These are phyloP conservation scores for Boechera divaricarpa DNA, from an alignment of 345 rosid genomes.

Conservation along the genomic window DNA sequence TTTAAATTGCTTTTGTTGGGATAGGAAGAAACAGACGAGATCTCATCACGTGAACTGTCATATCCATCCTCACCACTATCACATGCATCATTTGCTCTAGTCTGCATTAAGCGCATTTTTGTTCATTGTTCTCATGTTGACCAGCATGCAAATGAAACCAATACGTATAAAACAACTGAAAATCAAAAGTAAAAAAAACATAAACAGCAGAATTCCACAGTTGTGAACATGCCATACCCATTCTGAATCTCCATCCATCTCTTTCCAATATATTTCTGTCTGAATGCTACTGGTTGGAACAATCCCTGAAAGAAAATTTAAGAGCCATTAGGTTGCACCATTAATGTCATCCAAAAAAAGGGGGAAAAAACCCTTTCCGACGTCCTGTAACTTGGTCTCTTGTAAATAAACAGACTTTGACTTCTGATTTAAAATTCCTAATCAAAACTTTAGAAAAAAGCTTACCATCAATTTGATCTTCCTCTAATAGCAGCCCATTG, in stretches of 20 bases:
- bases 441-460: conserved; percentile 14
- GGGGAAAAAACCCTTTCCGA: neutral
- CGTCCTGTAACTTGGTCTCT: conserved; percentile 21
- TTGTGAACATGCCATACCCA: conserved; percentile 66
- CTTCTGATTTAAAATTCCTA: conserved; percentile 19
- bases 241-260: conserved; percentile 94
- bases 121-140: conserved; percentile 15
- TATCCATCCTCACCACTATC: conserved; percentile 83
- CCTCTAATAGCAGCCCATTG: conserved; percentile 78
- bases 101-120: conserved; percentile 51
- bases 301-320: conserved; percentile 58
- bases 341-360: conserved; percentile 7
- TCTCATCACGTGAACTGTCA: conserved; percentile 92
- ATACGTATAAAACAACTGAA: conserved; percentile 14
- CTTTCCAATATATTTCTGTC: conserved; percentile 85
- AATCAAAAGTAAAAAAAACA: neutral
- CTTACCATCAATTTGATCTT: conserved; percentile 75
- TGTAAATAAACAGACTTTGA: conserved; percentile 12
- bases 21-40: conserved; percentile 86
- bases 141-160: conserved; percentile 30
- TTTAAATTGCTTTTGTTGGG: conserved; percentile 63
- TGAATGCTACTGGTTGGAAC: conserved; percentile 77
- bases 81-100: conserved; percentile 70
- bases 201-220: conserved; percentile 21
- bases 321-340: conserved; percentile 30